Percentiles rank a stretch among this genome's conserved stretches.
Conservation (phyloP, 495 filamentous ascomycete genomes). For the Penicillium roqueforti region DNA sequence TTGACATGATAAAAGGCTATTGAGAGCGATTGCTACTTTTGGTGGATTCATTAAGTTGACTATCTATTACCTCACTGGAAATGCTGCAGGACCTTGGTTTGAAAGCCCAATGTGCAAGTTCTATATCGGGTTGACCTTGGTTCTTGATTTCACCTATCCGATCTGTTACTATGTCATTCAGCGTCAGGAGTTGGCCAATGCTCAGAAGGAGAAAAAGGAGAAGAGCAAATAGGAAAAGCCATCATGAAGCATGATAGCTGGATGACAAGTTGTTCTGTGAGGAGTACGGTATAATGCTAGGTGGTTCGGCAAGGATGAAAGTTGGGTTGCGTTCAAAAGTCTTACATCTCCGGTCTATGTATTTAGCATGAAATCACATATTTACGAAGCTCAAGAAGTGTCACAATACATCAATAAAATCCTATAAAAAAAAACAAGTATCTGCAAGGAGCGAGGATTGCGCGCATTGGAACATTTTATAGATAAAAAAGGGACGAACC, state of each 20-base stretch:
- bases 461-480: too few relatives aligned
- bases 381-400: too few relatives aligned
- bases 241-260: not conserved
- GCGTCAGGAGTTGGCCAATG: not conserved
- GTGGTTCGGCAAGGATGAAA: not conserved
- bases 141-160: not conserved
- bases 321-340: not conserved
- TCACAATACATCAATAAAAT: too few relatives aligned
- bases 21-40: slow-evolving; percentile 1
- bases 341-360: too few relatives aligned
- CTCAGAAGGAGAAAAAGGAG: not conserved
- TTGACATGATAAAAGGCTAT: not conserved
- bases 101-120: slow-evolving; percentile 1
- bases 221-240: not conserved
- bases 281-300: not conserved
- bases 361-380: too few relatives aligned
- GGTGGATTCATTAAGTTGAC: slow-evolving; percentile 2
- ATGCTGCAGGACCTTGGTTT: not conserved
- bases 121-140: not conserved
- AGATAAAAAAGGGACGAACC: too few relatives aligned
- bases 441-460: too few relatives aligned
- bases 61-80: not conserved
- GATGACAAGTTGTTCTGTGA: not conserved
- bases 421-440: too few relatives aligned
- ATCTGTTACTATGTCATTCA: not conserved